These are phyloP conservation scores for Lolium perenne DNA, from an alignment of 176 grass and related monocot genomes.

Conservation along the genomic window DNA sequence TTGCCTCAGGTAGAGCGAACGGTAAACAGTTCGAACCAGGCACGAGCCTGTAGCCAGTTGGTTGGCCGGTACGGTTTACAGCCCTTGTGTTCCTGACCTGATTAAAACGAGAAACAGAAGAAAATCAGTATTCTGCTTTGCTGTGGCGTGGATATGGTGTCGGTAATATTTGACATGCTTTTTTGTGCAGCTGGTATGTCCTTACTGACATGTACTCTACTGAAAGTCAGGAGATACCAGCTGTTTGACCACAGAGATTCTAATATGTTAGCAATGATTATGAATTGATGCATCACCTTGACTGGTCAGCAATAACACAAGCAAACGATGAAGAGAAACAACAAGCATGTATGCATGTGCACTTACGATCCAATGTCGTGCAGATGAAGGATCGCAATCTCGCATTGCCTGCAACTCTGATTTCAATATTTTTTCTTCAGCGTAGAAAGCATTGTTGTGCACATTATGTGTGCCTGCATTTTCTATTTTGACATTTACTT, in stretches of 20 bases:
- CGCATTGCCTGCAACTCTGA: slow-evolving; percentile 97
- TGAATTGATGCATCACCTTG: background rate
- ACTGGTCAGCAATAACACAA: slow-evolving; percentile 2
- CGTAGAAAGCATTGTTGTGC: slow-evolving; percentile 97
- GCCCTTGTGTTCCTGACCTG: slow-evolving; percentile 93
- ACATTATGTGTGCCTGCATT: slow-evolving; percentile 82
- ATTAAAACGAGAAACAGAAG: background rate
- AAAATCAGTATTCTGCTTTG: background rate
- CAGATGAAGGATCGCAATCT: slow-evolving; percentile 85
- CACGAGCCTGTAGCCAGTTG: slow-evolving; percentile 93
- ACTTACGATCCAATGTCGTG: slow-evolving; percentile 98
- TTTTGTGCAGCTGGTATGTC: background rate
- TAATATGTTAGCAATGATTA: background rate
- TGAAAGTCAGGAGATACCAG: background rate
- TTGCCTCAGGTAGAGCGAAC: slow-evolving; percentile 74
- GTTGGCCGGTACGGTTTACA: slow-evolving; percentile 94
- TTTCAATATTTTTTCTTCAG: slow-evolving; percentile 86
- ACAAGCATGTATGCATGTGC: background rate
- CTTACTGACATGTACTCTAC: slow-evolving; percentile 14
- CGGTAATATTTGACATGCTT: background rate
- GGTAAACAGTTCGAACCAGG: slow-evolving; percentile 93
- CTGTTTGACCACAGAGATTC: too few relatives aligned
- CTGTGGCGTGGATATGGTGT: background rate
- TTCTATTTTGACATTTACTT: slow-evolving; percentile 96
- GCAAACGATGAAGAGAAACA: background rate